phyloP scores from a whole-genome alignment of 139 green algal genomes.

The Picochlorum costavermella region DNA sequence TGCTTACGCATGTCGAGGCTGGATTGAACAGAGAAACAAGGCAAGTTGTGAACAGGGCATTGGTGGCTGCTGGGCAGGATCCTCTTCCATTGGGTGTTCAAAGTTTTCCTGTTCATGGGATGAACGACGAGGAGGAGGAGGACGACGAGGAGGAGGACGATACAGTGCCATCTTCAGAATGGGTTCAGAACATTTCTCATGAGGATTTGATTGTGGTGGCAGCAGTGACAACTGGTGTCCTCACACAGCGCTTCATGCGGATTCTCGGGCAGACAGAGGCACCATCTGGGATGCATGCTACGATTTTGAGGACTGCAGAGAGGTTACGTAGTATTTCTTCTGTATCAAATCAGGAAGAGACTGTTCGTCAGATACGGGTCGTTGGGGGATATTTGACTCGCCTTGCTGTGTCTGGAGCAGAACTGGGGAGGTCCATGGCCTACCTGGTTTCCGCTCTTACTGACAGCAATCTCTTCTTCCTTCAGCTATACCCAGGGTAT shows the following conservation, averaged over 20 bases:
- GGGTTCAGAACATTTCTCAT: conserved; percentile 5
- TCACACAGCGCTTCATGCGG: conserved; percentile 20
- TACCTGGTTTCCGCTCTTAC: not conserved
- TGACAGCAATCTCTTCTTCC: not conserved
- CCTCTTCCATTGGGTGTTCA: conserved; percentile 8
- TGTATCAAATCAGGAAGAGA: not conserved
- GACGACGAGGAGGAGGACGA: not conserved
- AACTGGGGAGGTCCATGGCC: not conserved
- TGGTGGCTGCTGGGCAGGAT: conserved; percentile 1
- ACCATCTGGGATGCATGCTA: not conserved
- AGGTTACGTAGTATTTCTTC: conserved; percentile 6
- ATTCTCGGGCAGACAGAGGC: not conserved
- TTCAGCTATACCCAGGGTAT: conserved; percentile 4
- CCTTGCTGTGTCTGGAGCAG: not conserved
- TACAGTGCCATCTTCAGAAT: not conserved
- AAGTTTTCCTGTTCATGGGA: conserved; percentile 7
- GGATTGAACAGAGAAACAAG: conserved; percentile 15
- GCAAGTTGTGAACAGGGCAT: conserved; percentile 13
- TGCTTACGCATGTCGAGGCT: conserved; percentile 1
- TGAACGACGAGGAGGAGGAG: not conserved
- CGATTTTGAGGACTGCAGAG: conserved; percentile 4
- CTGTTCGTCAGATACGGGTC: conserved; percentile 1
- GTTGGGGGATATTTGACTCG: not conserved
- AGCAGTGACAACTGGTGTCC: conserved; percentile 16
- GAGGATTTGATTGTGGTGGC: conserved; percentile 27